Conservation (phyloP, 495 filamentous ascomycete species). For the Darksidea phi region DNA sequence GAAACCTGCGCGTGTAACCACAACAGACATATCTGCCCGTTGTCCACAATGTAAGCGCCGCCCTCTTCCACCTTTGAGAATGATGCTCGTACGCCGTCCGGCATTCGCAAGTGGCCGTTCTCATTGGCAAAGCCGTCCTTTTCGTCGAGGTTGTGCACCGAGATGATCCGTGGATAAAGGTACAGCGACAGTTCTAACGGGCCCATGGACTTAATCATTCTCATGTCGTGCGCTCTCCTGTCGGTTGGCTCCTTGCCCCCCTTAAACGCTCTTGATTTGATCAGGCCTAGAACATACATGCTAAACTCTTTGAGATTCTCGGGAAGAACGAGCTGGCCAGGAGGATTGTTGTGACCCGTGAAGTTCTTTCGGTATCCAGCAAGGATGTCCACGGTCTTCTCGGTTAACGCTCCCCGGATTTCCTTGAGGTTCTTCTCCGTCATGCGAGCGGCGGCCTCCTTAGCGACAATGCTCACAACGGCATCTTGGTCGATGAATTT, state of each 20-base stretch:
- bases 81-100: constrained; percentile 66
- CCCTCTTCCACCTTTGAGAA: constrained; percentile 90
- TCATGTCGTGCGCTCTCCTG: constrained; percentile 84
- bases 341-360: constrained; percentile 72
- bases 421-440: constrained; percentile 81
- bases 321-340: constrained; percentile 89
- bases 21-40: constrained; percentile 83
- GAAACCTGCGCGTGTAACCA: constrained; percentile 81
- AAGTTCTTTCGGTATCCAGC: constrained; percentile 91
- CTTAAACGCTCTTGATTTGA: constrained; percentile 93
- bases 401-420: constrained; percentile 75
- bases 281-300: constrained; percentile 92
- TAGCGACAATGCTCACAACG: constrained; percentile 80
- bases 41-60: constrained; percentile 96
- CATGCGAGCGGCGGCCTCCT: constrained; percentile 86
- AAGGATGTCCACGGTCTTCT: constrained; percentile 93
- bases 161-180: constrained; percentile 90
- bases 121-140: constrained; percentile 83
- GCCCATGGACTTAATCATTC: constrained; percentile 84
- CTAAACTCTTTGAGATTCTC: constrained; percentile 95
- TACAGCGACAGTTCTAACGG: constrained; percentile 83
- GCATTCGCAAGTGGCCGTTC: constrained; percentile 75
- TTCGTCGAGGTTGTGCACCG: constrained; percentile 76
- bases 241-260: constrained; percentile 88
- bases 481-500: constrained; percentile 94